phyloP scores from a whole-genome alignment of 805 yeast species.

The Metschnikowia peoriensis region DNA sequence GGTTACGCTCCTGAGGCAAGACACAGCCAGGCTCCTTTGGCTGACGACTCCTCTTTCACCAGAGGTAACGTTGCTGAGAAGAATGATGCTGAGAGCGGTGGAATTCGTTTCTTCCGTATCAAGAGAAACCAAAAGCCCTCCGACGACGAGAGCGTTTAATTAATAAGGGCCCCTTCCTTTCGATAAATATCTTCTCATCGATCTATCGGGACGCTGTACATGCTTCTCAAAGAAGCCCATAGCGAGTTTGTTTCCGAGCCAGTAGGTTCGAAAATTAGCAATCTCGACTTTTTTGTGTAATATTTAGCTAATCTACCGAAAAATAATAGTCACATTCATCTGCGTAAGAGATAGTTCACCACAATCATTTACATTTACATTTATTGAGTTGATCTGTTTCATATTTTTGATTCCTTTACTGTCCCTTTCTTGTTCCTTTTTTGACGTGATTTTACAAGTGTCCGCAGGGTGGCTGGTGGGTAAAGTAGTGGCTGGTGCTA shows the following conservation, averaged over 20 bases:
- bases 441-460: too few species aligned
- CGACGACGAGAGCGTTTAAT: constrained; percentile 45
- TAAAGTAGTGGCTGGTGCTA: too few species aligned
- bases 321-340: constrained; percentile 2
- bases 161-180: neutral
- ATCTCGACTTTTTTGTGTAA: constrained; percentile 3
- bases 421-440: too few species aligned
- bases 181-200: neutral
- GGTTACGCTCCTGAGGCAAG: constrained; percentile 16
- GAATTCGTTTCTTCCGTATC: constrained; percentile 75
- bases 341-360: neutral
- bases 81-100: constrained; percentile 46
- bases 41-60: constrained; percentile 44
- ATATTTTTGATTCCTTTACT: too few species aligned
- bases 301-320: constrained; percentile 8
- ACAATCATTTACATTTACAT: too few species aligned
- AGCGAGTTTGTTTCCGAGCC: neutral
- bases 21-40: constrained; percentile 23
- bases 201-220: neutral
- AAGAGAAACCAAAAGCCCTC: constrained; percentile 50
- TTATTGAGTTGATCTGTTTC: neutral
- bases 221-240: neutral
- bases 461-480: too few species aligned
- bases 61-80: constrained; percentile 34
- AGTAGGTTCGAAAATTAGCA: neutral